Evolutionary conservation across 805 yeast genomes (phyloP).

Genomic region (Helenozyma baotianmanensis): DNA sequence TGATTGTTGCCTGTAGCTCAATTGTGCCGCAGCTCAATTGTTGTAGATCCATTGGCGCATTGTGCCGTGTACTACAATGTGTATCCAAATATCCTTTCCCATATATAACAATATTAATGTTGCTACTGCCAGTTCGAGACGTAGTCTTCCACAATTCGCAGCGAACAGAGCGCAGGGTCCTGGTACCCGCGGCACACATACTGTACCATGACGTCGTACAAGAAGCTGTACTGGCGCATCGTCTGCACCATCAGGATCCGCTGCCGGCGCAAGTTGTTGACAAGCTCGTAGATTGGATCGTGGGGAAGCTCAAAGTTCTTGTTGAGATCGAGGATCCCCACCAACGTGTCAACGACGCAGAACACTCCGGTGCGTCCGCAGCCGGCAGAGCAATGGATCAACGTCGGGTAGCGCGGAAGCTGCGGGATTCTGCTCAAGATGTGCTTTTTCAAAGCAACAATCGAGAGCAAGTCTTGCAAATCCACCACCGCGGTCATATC

Average conservation of each 20-base stretch:
- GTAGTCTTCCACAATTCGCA: neutral
- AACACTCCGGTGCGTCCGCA: slow-evolving; percentile 89
- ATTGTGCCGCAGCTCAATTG: no score
- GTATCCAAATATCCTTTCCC: no score
- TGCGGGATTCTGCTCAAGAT: slow-evolving; percentile 5
- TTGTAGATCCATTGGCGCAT: no score
- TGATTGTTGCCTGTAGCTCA: no score
- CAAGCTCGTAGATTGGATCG: slow-evolving; percentile 45
- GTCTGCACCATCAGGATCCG: slow-evolving; percentile 59
- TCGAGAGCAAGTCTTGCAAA: slow-evolving; percentile 51
- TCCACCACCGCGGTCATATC: slow-evolving; percentile 67
- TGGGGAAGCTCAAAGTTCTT: slow-evolving; percentile 11
- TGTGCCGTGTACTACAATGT: no score
- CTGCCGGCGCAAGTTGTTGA: slow-evolving; percentile 46
- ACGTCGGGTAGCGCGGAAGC: slow-evolving; percentile 30
- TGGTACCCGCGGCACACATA: neutral
- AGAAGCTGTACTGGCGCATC: slow-evolving; percentile 47
- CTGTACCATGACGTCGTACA: slow-evolving; percentile 38
- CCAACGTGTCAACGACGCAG: slow-evolving; percentile 61
- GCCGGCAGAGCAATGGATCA: slow-evolving; percentile 87
- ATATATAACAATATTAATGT: no score
- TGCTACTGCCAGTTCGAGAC: no score
- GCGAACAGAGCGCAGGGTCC: no score
- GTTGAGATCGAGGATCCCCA: slow-evolving; percentile 27
- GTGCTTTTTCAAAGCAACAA: slow-evolving; percentile 30